Percentiles rank a stretch among this genome's conserved stretches.
phyloP scores from a whole-genome alignment of 2,329 filamentous ascomycete species.

The Ophiosphaerella korrae region DNA sequence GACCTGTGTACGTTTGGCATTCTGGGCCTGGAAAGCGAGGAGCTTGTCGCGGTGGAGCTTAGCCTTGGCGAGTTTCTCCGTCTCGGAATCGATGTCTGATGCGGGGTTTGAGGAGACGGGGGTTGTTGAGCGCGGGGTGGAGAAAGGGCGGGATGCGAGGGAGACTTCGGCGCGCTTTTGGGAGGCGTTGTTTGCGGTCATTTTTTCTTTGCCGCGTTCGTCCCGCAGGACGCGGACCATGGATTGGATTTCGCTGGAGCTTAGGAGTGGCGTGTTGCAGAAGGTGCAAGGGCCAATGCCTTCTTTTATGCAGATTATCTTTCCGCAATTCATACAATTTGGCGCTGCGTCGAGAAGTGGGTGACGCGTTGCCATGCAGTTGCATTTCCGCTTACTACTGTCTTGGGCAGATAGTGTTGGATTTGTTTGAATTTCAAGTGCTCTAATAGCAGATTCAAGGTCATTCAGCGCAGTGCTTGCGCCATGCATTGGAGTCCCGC shows the following conservation, averaged over 20 bases:
- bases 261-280: constrained; percentile 77
- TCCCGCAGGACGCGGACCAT: constrained; percentile 85
- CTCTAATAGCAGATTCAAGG: constrained; percentile 78
- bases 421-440: constrained; percentile 90
- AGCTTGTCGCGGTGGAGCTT: constrained; percentile 81
- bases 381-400: constrained; percentile 70
- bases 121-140: constrained; percentile 43
- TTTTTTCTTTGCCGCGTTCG: constrained; percentile 85
- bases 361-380: constrained; percentile 86
- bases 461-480: constrained; percentile 73
- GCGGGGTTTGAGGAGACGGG: constrained; percentile 43
- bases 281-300: constrained; percentile 93
- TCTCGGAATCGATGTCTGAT: constrained; percentile 52
- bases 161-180: constrained; percentile 71
- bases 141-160: constrained; percentile 64
- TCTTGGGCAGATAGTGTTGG: constrained; percentile 67
- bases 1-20: constrained; percentile 80
- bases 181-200: constrained; percentile 76
- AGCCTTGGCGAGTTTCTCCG: constrained; percentile 70
- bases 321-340: constrained; percentile 90
- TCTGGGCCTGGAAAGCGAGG: constrained; percentile 82
- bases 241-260: constrained; percentile 73
- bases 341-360: constrained; percentile 88
- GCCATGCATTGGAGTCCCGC: constrained; percentile 81
- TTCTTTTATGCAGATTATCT: constrained; percentile 93